Base-by-base conservation (phyloP, 139 green algal species). In the Nannochloris sp. region DNA sequence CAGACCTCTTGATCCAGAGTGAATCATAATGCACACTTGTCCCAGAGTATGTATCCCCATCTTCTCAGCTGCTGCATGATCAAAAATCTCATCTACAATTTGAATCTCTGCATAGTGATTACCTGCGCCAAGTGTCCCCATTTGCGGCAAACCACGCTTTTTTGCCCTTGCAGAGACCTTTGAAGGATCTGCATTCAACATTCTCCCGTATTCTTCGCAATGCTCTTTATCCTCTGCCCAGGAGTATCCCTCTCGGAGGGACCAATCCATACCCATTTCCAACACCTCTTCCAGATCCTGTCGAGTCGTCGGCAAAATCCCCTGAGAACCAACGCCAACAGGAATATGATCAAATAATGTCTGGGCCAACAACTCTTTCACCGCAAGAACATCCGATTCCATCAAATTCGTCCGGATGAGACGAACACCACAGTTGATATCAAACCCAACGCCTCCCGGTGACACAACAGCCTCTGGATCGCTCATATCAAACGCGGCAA, bases 71-170 rank as follows among this genome's bases (percentile, higher is more conserved):
- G 85, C 86, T 49, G 64, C 50, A n/a, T 70, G n/a, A 68, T 96
- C 88, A 68, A 79, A 93, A 24, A 96, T 78, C 70, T 93, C 84
- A 16, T 96, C 89, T 44, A 96, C 86, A 8, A 93, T 81, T 66
- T 93, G 83, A 18, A 95, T 85, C 75, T 95, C 88, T 16, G 86
- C 84, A 66, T 96, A 96, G 62, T 96, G 89, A 70, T 96, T 96
- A 48, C 89, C 89, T 12, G 88, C 88, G 4, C 89, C 89, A 60
- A 96, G 70, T 1, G 89, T 96, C 29, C 89, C 89, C 86, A 96
- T 91, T 76, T 96, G 84, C 0, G 88, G 87, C 55, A 95, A 81
- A 16, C 88, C 88, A 1, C 88, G 75, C 77, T 94, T 93, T 78
- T 95, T 95, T 54, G 88, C 88, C 0, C 88, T 75, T n/a, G 67